phyloP scores from a whole-genome alignment of 768 basidiomycete genomes.

The Leccinum uliginosum region DNA sequence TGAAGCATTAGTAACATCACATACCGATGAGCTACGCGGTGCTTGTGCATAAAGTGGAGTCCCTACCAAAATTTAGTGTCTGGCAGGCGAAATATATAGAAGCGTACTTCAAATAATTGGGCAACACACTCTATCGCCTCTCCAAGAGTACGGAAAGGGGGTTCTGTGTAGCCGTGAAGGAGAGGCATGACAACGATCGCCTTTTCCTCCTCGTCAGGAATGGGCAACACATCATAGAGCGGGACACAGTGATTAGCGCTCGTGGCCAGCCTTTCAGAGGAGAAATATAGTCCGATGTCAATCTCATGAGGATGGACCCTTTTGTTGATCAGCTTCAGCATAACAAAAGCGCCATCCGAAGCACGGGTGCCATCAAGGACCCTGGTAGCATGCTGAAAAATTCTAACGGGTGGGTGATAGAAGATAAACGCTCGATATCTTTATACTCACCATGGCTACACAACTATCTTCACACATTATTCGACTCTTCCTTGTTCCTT shows the following conservation, averaged over 20 bases:
- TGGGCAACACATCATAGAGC: slow-evolving; percentile 20
- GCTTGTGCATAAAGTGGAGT: background rate
- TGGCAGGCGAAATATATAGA: too few species aligned
- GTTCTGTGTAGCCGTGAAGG: slow-evolving; percentile 20
- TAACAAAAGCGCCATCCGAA: slow-evolving; percentile 25
- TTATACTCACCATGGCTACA: too few species aligned
- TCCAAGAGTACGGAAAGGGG: background rate
- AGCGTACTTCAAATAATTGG: background rate
- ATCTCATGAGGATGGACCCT: slow-evolving; percentile 25
- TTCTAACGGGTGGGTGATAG: too few species aligned
- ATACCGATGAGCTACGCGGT: background rate
- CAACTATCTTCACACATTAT: slow-evolving; percentile 1
- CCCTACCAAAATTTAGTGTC: background rate
- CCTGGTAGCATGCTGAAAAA: slow-evolving; percentile 1
- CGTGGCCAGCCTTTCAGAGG: background rate
- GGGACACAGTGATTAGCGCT: slow-evolving; percentile 35
- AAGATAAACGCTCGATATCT: too few species aligned
- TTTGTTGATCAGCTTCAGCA: slow-evolving; percentile 27
- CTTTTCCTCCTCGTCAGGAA: slow-evolving; percentile 7
- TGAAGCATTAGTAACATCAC: too few species aligned
- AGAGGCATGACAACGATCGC: slow-evolving; percentile 34
- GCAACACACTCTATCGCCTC: background rate
- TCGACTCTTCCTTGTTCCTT: background rate
- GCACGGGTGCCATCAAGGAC: slow-evolving; percentile 29
- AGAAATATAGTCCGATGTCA: slow-evolving; percentile 24